Conservation (phyloP, 768 basidiomycete species). For the Hemileccinum rubropunctum region DNA sequence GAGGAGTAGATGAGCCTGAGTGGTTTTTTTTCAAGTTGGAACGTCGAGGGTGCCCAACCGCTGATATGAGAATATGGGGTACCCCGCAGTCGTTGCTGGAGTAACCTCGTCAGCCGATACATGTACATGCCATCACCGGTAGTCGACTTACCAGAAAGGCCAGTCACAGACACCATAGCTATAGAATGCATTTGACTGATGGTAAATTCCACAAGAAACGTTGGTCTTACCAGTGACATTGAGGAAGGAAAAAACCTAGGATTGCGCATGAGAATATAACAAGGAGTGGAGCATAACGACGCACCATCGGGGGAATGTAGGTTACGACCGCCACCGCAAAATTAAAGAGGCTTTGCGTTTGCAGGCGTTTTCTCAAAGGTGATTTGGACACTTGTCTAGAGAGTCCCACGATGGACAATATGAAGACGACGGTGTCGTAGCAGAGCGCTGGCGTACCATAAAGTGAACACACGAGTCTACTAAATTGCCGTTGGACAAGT, state of each 20-base stretch:
- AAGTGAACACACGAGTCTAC: neutral
- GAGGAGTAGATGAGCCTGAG: too few species aligned
- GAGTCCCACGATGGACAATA: constrained; percentile 16
- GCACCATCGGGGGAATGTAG: constrained; percentile 16
- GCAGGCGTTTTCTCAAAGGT: constrained; percentile 14
- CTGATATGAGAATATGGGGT: neutral
- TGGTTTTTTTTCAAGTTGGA: too few species aligned
- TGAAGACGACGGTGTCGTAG: constrained; percentile 22
- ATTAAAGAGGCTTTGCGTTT: constrained; percentile 20
- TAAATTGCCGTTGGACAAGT: neutral
- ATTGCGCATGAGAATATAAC: neutral
- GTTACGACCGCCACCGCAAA: constrained; percentile 16
- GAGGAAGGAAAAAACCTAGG: constrained; percentile 16
- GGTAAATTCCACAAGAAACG: neutral
- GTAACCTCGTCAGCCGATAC: neutral
- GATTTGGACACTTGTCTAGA: constrained; percentile 15
- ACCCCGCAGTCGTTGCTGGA: constrained; percentile 19
- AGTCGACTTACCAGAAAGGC: constrained; percentile 7
- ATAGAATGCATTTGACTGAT: neutral
- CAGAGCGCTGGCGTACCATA: constrained; percentile 13
- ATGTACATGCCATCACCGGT: neutral
- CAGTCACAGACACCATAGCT: constrained; percentile 8
- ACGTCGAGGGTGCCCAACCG: too few species aligned
- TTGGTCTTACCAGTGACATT: neutral
- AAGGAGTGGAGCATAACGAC: neutral